A percentile compares a stretch with the other conserved stretches of the same genome.
These are phyloP conservation scores for Boletales sp. DNA, from an alignment of 768 basidiomycete species.

Conservation along the genomic window DNA sequence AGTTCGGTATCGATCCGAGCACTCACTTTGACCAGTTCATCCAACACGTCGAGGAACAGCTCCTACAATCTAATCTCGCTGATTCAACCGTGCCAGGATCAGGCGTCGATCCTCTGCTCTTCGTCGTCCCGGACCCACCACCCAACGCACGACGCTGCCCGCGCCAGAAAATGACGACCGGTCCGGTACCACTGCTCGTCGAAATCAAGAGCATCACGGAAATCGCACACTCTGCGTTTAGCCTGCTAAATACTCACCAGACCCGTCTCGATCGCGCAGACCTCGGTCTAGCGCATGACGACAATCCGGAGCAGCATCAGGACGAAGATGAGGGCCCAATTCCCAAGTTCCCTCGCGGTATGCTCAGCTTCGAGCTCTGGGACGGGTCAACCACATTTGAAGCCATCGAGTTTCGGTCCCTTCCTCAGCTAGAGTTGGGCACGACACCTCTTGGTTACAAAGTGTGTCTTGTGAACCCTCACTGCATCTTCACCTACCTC, in stretches of 20 bases:
- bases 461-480: conserved; percentile 37
- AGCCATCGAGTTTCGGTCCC: conserved; percentile 64
- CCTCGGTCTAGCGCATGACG: conserved; percentile 36
- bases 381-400: conserved; percentile 59
- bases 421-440: conserved; percentile 67
- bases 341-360: conserved; percentile 78
- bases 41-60: conserved; percentile 56
- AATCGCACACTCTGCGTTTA: conserved; percentile 80
- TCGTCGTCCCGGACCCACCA: conserved; percentile 8
- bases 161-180: conserved; percentile 23
- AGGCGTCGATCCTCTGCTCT: conserved; percentile 44
- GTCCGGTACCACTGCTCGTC: conserved; percentile 56
- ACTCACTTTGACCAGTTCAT: conserved; percentile 51
- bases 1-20: conserved; percentile 44
- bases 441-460: conserved; percentile 82
- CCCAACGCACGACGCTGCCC: conserved; percentile 1
- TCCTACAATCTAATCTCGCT: conserved; percentile 65
- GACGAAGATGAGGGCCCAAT: conserved; percentile 64
- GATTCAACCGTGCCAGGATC: conserved; percentile 73
- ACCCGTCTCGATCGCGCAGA: conserved; percentile 60
- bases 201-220: conserved; percentile 80
- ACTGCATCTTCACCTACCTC: not conserved
- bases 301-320: conserved; percentile 30
- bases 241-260: conserved; percentile 59
- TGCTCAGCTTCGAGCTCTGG: conserved; percentile 70